A percentile compares a stretch with the other conserved stretches of the same genome.
phyloP scores from a whole-genome alignment of 257 asterid genomes.

The Linderniella brevidens region DNA sequence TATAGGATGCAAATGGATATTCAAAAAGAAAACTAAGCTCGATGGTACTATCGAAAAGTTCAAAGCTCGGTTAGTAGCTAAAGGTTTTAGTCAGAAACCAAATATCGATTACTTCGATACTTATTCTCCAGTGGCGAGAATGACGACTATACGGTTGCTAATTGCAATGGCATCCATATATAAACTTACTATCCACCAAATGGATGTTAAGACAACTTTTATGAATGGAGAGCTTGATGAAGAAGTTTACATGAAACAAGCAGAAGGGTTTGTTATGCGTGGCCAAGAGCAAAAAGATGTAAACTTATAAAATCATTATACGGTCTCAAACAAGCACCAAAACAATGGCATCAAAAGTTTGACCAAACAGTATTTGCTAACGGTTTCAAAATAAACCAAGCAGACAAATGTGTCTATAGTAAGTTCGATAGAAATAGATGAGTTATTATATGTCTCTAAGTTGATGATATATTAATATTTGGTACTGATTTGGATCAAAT shows the following conservation, averaged over 20 bases:
- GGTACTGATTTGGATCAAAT: neutral
- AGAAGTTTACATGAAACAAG: neutral
- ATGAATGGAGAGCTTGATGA: neutral
- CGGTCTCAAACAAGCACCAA: neutral
- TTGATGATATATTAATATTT: slow-evolving; percentile 1
- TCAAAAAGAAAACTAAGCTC: neutral
- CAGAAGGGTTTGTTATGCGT: neutral
- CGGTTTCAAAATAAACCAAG: neutral
- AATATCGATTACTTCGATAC: neutral
- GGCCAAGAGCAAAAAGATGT: slow-evolving; percentile 1
- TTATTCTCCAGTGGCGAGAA: slow-evolving; percentile 2
- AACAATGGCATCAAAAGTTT: slow-evolving; percentile 4
- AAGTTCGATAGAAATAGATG: neutral
- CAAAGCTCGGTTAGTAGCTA: neutral
- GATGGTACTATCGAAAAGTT: neutral
- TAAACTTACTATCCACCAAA: neutral
- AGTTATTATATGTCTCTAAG: slow-evolving; percentile 2
- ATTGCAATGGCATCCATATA: neutral
- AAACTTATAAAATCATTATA: neutral
- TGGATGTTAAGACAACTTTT: slow-evolving; percentile 2
- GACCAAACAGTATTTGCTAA: neutral
- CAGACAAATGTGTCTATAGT: neutral
- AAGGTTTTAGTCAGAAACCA: neutral
- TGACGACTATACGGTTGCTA: neutral
- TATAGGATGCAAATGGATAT: neutral